Conservation (phyloP, 2,329 filamentous ascomycete species). For the Trichoderma sp. region DNA sequence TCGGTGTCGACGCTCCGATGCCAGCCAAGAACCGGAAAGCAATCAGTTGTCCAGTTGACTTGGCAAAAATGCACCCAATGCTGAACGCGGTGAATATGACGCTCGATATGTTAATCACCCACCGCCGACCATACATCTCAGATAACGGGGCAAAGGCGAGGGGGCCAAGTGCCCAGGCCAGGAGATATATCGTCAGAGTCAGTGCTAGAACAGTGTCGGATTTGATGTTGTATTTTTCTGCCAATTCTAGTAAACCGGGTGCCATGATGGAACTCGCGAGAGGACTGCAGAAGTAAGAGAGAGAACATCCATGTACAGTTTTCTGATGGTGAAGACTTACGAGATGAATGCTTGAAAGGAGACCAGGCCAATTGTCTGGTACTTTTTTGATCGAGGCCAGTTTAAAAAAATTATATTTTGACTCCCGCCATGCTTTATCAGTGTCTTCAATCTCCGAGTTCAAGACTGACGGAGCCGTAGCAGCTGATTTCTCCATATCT, state of each 20-base stretch:
- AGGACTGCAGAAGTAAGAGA: neutral
- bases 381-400: neutral
- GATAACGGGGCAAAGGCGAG: conserved; percentile 50
- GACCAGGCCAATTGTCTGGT: neutral
- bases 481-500: neutral
- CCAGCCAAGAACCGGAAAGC: conserved; percentile 51
- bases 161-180: conserved; percentile 40
- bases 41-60: conserved; percentile 43
- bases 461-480: neutral
- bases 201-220: neutral
- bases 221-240: neutral
- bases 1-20: conserved; percentile 42
- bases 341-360: conserved; percentile 5
- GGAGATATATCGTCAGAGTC: conserved; percentile 9
- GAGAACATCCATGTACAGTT: neutral
- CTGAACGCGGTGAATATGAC: conserved; percentile 60
- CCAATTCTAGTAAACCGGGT: neutral
- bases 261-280: conserved; percentile 11
- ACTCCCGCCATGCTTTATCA: neutral
- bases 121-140: conserved; percentile 48
- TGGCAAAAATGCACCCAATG: conserved; percentile 49
- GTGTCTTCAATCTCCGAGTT: neutral
- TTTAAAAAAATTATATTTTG: neutral
- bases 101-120: conserved; percentile 46
- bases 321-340: neutral